Conservation (phyloP, 495 filamentous ascomycete species). For the Penicillium herquei region DNA sequence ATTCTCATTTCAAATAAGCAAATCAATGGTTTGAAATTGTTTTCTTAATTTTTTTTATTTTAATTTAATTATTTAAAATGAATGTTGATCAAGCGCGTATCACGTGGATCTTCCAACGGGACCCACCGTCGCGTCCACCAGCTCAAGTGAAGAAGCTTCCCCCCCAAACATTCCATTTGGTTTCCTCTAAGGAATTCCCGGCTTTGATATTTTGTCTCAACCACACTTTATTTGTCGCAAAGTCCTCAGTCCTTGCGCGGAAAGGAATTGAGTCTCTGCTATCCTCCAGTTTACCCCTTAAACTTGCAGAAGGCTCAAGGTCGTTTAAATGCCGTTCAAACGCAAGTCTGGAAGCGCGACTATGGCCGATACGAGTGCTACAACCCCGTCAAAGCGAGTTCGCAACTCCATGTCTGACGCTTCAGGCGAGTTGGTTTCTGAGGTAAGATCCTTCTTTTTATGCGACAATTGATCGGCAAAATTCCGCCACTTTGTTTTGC, state of each 20-base stretch:
- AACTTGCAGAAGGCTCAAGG: background rate
- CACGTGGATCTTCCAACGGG: background rate
- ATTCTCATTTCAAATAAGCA: no score
- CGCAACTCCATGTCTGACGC: slow-evolving; percentile 5
- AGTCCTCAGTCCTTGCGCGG: background rate
- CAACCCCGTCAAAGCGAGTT: slow-evolving; percentile 26
- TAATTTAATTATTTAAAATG: no score
- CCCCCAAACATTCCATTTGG: background rate
- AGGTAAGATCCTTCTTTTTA: slow-evolving; percentile 7
- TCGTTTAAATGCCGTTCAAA: slow-evolving; percentile 22
- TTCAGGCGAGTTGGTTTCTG: slow-evolving; percentile 1
- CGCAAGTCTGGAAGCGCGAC: slow-evolving; percentile 26
- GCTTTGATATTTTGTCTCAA: no score
- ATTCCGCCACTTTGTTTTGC: background rate
- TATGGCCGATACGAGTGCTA: slow-evolving; percentile 15
- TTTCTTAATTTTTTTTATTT: no score
- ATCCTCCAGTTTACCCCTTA: background rate
- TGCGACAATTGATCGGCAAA: slow-evolving; percentile 3
- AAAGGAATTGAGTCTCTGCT: background rate
- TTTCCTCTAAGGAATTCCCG: background rate
- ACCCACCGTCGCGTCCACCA: slow-evolving; percentile 18
- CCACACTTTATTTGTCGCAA: background rate
- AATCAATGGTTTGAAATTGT: no score
- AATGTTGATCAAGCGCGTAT: slow-evolving; percentile 3
- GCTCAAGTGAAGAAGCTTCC: slow-evolving; percentile 3